Base-by-base conservation (phyloP, 2,329 filamentous ascomycete genomes). In the Tolypocladium sp. region DNA sequence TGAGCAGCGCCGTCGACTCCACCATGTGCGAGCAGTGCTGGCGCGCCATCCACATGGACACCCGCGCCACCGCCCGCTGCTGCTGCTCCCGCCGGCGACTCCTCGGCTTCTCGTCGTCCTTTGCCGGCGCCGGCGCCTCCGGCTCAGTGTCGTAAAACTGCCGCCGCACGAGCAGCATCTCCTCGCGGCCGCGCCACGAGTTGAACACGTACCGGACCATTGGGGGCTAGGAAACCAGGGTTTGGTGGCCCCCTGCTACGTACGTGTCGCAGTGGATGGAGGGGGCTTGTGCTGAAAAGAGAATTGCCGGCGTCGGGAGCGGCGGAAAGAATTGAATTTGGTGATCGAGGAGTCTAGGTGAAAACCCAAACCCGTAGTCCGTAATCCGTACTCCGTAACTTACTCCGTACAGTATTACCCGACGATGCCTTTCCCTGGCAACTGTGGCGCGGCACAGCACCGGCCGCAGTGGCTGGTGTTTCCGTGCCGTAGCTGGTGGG, bases 21-120 rank as follows among this genome's bases (percentile, higher is more conserved):
- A 93, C 82, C 73, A 91, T 80, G 75, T 93, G 88, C 58, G 90
- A 90, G 62, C 91, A 88, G 66, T 84, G 84, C 63, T 86, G 86
- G 69, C 88, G 83, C 67, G 88, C 82, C 80, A 88, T 85, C 88
- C 87, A 89, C 73, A 87, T 81, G 49, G 81, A 80, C 55, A 87
- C 83, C 56, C 80, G 77, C 56, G 82, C 80, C 55, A 87, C 82
- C 60, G 83, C 80, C 56, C 69, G 65, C 61, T 78, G 73, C 66
- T 77, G 76, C 61, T 72, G 70, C 69, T 60, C 58, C 67, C 58
- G 52, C 35, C 51, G 62, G 61, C 66, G 62, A 9, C 54, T 49
- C 25, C 13, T 58, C 38, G 59, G 57, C 30, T 40, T 58, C 33
- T 57, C 40, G 37, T 35, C 30, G n/a, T 37, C 52, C 15, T 25